phyloP scores from a whole-genome alignment of 441 rosid genomes.

The Pelargonium citronellum region DNA sequence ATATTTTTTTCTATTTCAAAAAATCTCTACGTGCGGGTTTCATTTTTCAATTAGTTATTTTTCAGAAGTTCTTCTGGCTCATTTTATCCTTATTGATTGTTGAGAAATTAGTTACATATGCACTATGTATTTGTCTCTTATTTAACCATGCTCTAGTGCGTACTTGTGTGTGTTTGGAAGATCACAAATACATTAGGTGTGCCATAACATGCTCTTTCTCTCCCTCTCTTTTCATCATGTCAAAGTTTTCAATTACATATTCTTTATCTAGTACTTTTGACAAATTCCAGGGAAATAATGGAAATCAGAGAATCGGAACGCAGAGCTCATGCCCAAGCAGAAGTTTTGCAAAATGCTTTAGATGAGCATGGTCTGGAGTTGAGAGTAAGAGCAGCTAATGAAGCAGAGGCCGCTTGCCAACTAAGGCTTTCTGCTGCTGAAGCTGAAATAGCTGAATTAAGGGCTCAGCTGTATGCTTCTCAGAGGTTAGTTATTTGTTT shows the following conservation, averaged over 20 bases:
- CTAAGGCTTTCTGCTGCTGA: constrained; percentile 77
- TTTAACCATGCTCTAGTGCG: too few species aligned
- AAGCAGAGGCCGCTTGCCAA: constrained; percentile 86
- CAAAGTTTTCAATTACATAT: constrained; percentile 9
- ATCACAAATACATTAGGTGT: too few species aligned
- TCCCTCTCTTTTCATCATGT: not conserved
- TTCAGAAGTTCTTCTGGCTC: constrained; percentile 1
- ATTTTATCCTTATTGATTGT: not conserved
- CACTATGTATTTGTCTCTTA: too few species aligned
- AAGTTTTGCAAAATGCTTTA: constrained; percentile 55
- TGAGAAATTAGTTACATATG: not conserved
- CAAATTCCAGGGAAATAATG: constrained; percentile 48
- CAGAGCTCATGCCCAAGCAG: constrained; percentile 72
- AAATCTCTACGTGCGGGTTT: not conserved
- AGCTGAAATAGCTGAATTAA: constrained; percentile 77
- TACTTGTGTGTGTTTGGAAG: too few species aligned
- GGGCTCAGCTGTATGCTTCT: constrained; percentile 67
- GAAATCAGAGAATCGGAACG: constrained; percentile 82
- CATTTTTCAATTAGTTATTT: not conserved
- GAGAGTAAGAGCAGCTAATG: constrained; percentile 95
- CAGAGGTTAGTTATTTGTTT: constrained; percentile 51
- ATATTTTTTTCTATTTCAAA: too few species aligned
- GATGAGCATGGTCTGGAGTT: constrained; percentile 87
- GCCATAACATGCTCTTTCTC: too few species aligned
- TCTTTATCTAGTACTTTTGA: not conserved